Base-by-base conservation (phyloP, 2,329 filamentous ascomycete genomes). In the Fusarium sp. region DNA sequence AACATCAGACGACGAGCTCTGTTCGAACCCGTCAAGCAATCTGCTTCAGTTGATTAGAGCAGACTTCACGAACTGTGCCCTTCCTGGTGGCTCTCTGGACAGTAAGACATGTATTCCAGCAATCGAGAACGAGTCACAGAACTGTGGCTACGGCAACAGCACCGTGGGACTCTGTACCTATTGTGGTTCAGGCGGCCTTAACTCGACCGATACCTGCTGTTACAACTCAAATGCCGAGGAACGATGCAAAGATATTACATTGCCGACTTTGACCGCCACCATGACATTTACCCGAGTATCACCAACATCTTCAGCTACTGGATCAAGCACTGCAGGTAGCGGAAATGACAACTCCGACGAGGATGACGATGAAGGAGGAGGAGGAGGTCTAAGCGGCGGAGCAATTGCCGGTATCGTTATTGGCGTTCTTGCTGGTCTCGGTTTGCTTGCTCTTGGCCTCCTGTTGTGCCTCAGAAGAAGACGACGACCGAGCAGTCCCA, bases 161-260 rank as follows among this genome's bases (percentile, higher is more conserved):
- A 90, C 88, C 13, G 81, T 91, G 61, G 95, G 95, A 6, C 86
- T 99, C 39, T 99, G 96, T 84, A 90, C 91, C 9, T 98, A 96
- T 82, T 99, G 96, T 82, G 88, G 89, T 45, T 87, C 91, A 12
- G 95, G 93, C 76, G 95, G 95, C 33, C 90, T 91, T 71, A 98
- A 98, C 82, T 92, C 94, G 15, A 98, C 95, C 56, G 95, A 98
- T 81, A 97, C 95, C 7, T 99, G 96, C 85, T 99, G 96, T 82
- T 92, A 95, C 78, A 94, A 91, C 77, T 91, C 95, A 10, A 87
- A 94, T 70, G 91, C 92, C n/a, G 89, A 93, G 65, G 84, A 84
- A 31, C 89, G 91, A 71, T 99, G 96, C 81, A 84, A 89, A 55
- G 89, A 89, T 56, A 93, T 99, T n/a, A 86, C 88, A 31, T 85